phyloP scores from a whole-genome alignment of 371 early-diverging fungal species.

The Neoconidiobolus thromboides region DNA sequence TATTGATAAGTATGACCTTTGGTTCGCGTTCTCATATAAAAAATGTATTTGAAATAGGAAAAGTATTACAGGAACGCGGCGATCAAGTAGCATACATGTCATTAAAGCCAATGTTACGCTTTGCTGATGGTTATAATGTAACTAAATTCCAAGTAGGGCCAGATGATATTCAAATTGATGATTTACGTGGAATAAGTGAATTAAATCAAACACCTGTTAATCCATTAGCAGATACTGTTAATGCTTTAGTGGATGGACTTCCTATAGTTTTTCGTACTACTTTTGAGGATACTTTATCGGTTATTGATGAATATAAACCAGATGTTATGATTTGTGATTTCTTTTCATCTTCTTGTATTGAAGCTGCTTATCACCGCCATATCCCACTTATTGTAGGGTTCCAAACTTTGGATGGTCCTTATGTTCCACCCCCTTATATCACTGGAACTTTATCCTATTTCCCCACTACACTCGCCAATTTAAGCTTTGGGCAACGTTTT shows the following conservation, averaged over 20 bases:
- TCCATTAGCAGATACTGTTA: not conserved
- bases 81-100: not conserved
- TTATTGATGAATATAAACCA: not conserved
- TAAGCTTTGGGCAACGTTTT: not conserved
- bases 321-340: conserved; percentile 8
- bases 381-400: conserved; percentile 3
- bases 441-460: not conserved
- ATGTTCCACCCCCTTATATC: not conserved
- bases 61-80: not conserved
- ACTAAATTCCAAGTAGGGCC: not conserved
- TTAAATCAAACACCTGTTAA: not conserved
- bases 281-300: not conserved
- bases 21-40: not conserved
- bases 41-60: not conserved
- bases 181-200: not conserved
- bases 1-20: not conserved
- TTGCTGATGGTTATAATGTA: not conserved
- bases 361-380: conserved; percentile 1
- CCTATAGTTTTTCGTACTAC: not conserved
- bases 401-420: not conserved
- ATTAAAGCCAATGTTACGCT: not conserved
- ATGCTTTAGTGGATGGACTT: not conserved
- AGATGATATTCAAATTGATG: not conserved
- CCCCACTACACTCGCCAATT: not conserved
- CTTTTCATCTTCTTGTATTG: conserved; percentile 3